These are phyloP conservation scores for Leavenworthia alabamica DNA, from an alignment of 345 rosid species.

Conservation along the genomic window DNA sequence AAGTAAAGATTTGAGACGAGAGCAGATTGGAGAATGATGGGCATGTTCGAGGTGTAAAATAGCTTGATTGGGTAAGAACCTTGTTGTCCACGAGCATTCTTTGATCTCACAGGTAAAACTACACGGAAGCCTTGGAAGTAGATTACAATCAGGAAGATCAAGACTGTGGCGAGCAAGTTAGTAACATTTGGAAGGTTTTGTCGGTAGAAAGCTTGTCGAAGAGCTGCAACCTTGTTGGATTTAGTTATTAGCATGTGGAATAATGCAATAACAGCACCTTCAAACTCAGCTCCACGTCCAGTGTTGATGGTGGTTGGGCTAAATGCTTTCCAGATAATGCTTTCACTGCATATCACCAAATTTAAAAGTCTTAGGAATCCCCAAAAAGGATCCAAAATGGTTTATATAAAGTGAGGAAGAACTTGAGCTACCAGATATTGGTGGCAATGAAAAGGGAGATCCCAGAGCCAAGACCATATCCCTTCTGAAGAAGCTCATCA, in stretches of 20 bases:
- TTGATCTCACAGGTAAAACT: slow-evolving; percentile 82
- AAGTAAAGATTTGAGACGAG: slow-evolving; percentile 78
- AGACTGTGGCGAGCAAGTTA: slow-evolving; percentile 71
- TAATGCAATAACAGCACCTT: slow-evolving; percentile 85
- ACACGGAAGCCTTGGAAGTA: slow-evolving; percentile 97
- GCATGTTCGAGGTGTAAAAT: slow-evolving; percentile 93
- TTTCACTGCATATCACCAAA: slow-evolving; percentile 43
- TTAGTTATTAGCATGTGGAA: slow-evolving; percentile 76
- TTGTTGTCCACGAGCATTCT: slow-evolving; percentile 91
- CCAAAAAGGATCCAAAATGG: not conserved
- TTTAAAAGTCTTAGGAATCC: not conserved
- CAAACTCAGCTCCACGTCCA: slow-evolving; percentile 87
- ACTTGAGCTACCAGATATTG: slow-evolving; percentile 57
- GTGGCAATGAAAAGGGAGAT: slow-evolving; percentile 89
- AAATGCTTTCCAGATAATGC: slow-evolving; percentile 81
- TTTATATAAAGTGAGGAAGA: not conserved
- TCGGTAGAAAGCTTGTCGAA: slow-evolving; percentile 80
- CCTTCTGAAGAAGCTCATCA: slow-evolving; percentile 82
- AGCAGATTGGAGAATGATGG: slow-evolving; percentile 78
- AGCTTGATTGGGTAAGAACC: slow-evolving; percentile 85
- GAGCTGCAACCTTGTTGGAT: slow-evolving; percentile 70
- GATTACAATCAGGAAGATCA: slow-evolving; percentile 72
- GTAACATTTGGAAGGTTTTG: slow-evolving; percentile 89
- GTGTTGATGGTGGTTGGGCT: slow-evolving; percentile 88
- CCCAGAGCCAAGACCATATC: slow-evolving; percentile 79